A percentile compares a stretch with the other conserved stretches of the same genome.
These are phyloP conservation scores for Metschnikowia cubensis DNA, from an alignment of 805 yeast genomes.

Conservation along the genomic window DNA sequence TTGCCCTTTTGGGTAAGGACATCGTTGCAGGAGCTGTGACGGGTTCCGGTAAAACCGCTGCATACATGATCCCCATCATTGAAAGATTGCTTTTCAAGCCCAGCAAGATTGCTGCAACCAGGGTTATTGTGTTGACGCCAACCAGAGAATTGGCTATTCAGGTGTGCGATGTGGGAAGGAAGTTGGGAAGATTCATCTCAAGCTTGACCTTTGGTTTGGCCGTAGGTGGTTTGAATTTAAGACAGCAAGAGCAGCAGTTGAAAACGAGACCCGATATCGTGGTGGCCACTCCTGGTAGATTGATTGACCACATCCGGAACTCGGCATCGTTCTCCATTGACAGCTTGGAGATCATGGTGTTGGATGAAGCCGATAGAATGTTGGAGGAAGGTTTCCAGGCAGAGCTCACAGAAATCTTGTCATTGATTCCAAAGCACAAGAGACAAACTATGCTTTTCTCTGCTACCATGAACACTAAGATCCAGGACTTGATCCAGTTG, in stretches of 20 bases:
- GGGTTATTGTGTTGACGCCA: constrained; percentile 89
- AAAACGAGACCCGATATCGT: constrained; percentile 93
- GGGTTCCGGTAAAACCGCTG: constrained; percentile 99
- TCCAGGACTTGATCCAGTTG: constrained; percentile 81
- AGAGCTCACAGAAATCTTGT: constrained; percentile 86
- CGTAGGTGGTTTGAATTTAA: constrained; percentile 93
- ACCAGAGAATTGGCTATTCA: constrained; percentile 98
- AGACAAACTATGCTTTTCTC: constrained; percentile 93
- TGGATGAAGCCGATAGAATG: constrained; percentile 99
- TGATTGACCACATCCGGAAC: constrained; percentile 93
- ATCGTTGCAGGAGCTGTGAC: constrained; percentile 99
- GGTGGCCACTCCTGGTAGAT: constrained; percentile 97
- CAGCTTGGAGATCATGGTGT: constrained; percentile 82
- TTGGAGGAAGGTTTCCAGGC: constrained; percentile 98
- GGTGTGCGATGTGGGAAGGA: constrained; percentile 89
- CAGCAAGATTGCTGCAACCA: constrained; percentile 75
- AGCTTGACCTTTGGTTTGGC: constrained; percentile 88
- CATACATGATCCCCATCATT: constrained; percentile 91
- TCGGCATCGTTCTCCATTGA: constrained; percentile 92
- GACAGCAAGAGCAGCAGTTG: constrained; percentile 94
- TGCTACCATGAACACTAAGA: constrained; percentile 96
- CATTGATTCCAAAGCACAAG: constrained; percentile 74
- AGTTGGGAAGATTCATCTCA: constrained; percentile 70
- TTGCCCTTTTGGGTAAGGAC: constrained; percentile 90
- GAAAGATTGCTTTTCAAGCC: constrained; percentile 92